A percentile compares a stretch with the other conserved stretches of the same genome.
Evolutionary conservation across 139 green algal species (phyloP).

Genomic region (Micractinium sp.): DNA sequence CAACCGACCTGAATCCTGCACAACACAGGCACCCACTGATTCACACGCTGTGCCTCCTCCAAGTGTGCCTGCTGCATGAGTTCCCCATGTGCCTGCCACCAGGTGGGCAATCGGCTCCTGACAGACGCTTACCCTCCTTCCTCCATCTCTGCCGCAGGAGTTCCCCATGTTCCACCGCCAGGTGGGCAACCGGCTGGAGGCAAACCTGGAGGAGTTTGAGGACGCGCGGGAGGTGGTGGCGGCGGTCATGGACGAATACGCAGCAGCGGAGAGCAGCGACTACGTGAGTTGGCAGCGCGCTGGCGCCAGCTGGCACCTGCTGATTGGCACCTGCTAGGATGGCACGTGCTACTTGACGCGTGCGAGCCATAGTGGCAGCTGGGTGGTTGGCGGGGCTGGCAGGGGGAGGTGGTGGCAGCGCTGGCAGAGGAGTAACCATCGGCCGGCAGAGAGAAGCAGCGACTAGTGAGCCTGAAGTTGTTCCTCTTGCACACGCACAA

Average conservation of each 20-base stretch:
- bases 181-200: conserved; percentile 34
- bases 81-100: too few relatives aligned
- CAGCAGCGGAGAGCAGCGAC: conserved; percentile 85
- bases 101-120: too few relatives aligned
- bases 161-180: conserved; percentile 56
- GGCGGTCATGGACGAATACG: conserved; percentile 84
- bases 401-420: not conserved
- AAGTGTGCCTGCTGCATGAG: too few relatives aligned
- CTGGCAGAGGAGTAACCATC: not conserved
- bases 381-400: not conserved
- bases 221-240: conserved; percentile 88
- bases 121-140: not conserved
- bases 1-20: too few relatives aligned
- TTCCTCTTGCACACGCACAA: too few relatives aligned
- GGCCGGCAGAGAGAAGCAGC: too few relatives aligned
- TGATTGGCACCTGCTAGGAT: too few relatives aligned
- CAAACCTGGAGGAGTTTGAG: conserved; percentile 88
- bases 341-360: too few relatives aligned
- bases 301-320: too few relatives aligned
- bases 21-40: too few relatives aligned
- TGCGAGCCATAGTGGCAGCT: not conserved
- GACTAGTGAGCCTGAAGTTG: too few relatives aligned
- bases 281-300: conserved; percentile 86
- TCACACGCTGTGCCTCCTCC: too few relatives aligned
- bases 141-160: conserved; percentile 33